Evolutionary conservation across 1,284 basidiomycete genomes (phyloP), one percentile per base, ranked within the genome.

Genomic region (Puccinia hordei): DNA sequence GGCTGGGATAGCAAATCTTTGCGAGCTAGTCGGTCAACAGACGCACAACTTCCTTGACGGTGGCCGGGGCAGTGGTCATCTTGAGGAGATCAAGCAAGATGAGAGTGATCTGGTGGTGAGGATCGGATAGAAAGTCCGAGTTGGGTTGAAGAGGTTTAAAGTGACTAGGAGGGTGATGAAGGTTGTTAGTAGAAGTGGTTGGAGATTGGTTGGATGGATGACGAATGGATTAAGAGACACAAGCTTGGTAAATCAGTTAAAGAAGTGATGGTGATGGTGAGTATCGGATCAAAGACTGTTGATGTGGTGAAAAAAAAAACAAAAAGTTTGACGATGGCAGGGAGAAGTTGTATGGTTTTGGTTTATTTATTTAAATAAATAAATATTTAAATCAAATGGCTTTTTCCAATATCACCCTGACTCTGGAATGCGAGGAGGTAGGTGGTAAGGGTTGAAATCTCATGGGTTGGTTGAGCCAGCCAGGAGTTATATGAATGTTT

Each of bases 1-100:
- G 19, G 24, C 35, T 71, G 17, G 33, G 17, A 30, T 63, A 17
- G 17, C 5, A 19, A 6, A 24, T 66, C n/a, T 33, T 17, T 24
- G 30, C 19, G 30, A 35, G 8, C n/a, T 13, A 27, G 19, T n/a
- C n/a, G 53, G 38, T 41, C 38, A 41, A 41, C 38, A 41, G 53
- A 55, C 71, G 51, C 38, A 73, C 71, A 13, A 73, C 35, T 73
- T 73, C 51, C 38, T 35, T 55, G 3, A 73, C 71, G 5, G 71
- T 73, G 19, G 71, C 13, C 13, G 71, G 71, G 22, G 53, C 71
- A 13, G 53, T 73, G 35, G 71, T 38, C 71, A 73, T 73, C n/a
- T 73, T 57, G 71, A 73, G 71, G 49, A 1, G 38, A 27, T 53
- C 12, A 53, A n/a, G 68, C 44, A 66, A 35, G 46, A 27, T 46